These are phyloP conservation scores for Trichoderma polysporum DNA, from an alignment of 2,329 filamentous ascomycete genomes.

Conservation along the genomic window DNA sequence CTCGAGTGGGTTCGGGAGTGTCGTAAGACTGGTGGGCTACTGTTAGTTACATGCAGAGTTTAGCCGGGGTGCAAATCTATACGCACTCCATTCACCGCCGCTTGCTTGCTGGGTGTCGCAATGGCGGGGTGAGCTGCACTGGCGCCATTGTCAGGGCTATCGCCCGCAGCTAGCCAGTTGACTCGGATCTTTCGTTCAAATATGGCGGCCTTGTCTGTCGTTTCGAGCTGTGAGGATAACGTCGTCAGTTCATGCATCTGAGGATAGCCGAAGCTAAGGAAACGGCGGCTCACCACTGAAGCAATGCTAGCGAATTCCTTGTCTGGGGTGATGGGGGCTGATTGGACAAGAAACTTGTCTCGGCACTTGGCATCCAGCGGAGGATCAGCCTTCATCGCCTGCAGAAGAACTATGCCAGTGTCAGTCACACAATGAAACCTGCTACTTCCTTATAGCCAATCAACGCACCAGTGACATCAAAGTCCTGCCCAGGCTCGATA, in stretches of 20 bases:
- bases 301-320: conserved; percentile 80
- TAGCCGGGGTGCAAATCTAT: not conserved
- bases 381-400: conserved; percentile 97
- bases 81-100: conserved; percentile 44
- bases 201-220: conserved; percentile 72
- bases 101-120: conserved; percentile 44
- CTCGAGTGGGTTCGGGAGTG: conserved; percentile 46
- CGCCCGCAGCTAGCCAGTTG: conserved; percentile 70
- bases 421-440: conserved; percentile 25
- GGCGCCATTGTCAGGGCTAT: conserved; percentile 33
- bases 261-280: not conserved
- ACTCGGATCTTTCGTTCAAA: conserved; percentile 97
- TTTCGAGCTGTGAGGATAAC: conserved; percentile 65
- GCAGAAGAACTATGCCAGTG: conserved; percentile 70
- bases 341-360: conserved; percentile 97
- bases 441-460: not conserved
- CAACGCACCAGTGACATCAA: conserved; percentile 83
- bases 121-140: conserved; percentile 26
- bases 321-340: conserved; percentile 77
- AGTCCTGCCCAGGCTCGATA: conserved; percentile 84
- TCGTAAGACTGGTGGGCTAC: conserved; percentile 33
- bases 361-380: conserved; percentile 83
- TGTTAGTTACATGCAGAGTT: not conserved
- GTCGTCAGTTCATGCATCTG: not conserved
- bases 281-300: conserved; percentile 64